Evolutionary conservation across 2,329 filamentous ascomycete species (phyloP).

Genomic region (Cercospora sp.): DNA sequence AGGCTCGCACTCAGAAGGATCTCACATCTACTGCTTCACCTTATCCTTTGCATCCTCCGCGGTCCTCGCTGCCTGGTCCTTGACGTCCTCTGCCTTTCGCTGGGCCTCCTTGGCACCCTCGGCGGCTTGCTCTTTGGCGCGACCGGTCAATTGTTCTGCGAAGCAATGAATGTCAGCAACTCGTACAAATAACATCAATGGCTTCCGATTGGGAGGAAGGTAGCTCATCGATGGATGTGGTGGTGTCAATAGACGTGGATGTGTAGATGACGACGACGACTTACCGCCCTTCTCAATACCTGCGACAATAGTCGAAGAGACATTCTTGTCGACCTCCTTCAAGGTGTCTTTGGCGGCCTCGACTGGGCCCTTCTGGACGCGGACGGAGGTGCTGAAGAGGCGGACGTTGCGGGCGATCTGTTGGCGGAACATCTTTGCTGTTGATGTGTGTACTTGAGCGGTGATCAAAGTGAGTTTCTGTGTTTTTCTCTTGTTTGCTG

Average conservation of each 20-base stretch:
- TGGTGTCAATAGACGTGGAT: background rate
- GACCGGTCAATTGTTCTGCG: conserved; percentile 55
- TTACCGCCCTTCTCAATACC: conserved; percentile 64
- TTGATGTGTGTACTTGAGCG: background rate
- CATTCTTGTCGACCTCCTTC: conserved; percentile 58
- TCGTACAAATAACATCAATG: background rate
- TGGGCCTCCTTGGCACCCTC: conserved; percentile 41
- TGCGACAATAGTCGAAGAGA: conserved; percentile 59
- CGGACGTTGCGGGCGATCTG: conserved; percentile 48
- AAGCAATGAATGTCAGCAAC: background rate
- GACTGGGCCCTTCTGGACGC: conserved; percentile 50
- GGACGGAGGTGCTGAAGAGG: conserved; percentile 57
- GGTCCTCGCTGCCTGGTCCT: conserved; percentile 47
- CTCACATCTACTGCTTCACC: conserved; percentile 18
- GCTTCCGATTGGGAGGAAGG: background rate
- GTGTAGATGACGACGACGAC: conserved; percentile 33
- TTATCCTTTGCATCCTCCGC: conserved; percentile 38
- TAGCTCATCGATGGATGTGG: background rate
- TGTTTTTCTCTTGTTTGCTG: background rate
- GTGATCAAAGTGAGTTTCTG: background rate
- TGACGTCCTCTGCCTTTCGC: conserved; percentile 44
- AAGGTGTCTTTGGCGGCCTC: conserved; percentile 60
- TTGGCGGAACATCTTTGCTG: conserved; percentile 49
- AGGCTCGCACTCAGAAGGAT: background rate
- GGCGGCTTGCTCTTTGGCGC: conserved; percentile 44